Evolutionary conservation across 1,139 yeast genomes (phyloP).

Genomic region (Saccharomyces hybrid): DNA sequence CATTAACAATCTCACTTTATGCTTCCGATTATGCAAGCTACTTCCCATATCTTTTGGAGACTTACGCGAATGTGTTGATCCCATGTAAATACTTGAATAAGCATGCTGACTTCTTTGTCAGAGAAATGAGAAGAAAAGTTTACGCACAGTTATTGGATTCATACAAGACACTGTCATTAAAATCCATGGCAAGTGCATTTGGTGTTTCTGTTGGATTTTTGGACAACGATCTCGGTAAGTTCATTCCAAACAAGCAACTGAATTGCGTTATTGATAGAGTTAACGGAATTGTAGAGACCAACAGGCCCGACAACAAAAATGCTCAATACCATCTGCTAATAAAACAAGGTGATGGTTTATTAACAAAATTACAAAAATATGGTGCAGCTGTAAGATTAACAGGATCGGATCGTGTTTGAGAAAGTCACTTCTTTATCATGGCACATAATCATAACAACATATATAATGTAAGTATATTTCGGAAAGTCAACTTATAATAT

Average conservation of each 20-base stretch:
- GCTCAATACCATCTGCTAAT: conserved; percentile 84
- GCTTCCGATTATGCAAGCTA: conserved; percentile 80
- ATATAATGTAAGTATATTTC: not conserved
- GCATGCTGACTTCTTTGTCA: conserved; percentile 75
- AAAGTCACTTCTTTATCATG: not conserved
- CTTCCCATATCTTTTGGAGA: conserved; percentile 69
- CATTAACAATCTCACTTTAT: conserved; percentile 79
- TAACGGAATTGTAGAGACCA: conserved; percentile 90
- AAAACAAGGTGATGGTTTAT: conserved; percentile 84
- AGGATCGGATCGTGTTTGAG: conserved; percentile 66
- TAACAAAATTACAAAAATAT: conserved; percentile 91
- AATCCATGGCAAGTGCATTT: conserved; percentile 91
- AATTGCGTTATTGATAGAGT: conserved; percentile 95
- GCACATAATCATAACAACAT: conserved; percentile 10
- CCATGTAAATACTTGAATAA: conserved; percentile 69
- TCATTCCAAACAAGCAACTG: conserved; percentile 86
- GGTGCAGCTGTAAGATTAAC: conserved; percentile 95
- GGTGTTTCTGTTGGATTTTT: conserved; percentile 81
- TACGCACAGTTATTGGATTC: conserved; percentile 91
- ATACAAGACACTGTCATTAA: conserved; percentile 80
- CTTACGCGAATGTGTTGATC: conserved; percentile 65
- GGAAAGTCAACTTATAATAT: not conserved
- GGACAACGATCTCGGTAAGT: conserved; percentile 74
- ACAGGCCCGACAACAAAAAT: conserved; percentile 92
- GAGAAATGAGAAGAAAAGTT: conserved; percentile 94